phyloP scores from a whole-genome alignment of 2,329 filamentous ascomycete species.

The Cercospora zeae-maydis region DNA sequence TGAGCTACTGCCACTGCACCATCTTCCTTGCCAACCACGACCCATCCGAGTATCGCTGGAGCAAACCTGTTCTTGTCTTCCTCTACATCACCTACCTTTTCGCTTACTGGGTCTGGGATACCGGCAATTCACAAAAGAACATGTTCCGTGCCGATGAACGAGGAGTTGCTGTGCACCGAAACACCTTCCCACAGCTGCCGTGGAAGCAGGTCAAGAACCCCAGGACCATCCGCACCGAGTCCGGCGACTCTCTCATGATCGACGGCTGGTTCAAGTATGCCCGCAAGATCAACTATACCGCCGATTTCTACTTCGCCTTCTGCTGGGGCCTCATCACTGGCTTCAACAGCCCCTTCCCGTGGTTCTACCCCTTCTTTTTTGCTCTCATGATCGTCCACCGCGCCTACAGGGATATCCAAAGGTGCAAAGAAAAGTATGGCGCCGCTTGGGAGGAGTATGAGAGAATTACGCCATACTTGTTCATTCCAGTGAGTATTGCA shows the following conservation, averaged over 20 bases:
- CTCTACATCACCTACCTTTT: constrained; percentile 72
- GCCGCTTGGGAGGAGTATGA: constrained; percentile 80
- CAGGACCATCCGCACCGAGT: constrained; percentile 67
- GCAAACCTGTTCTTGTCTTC: constrained; percentile 60
- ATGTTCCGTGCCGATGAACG: constrained; percentile 78
- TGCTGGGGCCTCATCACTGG: constrained; percentile 79
- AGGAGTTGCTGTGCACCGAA: constrained; percentile 66
- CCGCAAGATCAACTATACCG: constrained; percentile 64
- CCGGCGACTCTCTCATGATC: constrained; percentile 72
- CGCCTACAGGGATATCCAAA: constrained; percentile 68
- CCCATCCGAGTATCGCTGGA: constrained; percentile 73
- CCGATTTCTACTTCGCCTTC: constrained; percentile 73
- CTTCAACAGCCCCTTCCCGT: constrained; percentile 77
- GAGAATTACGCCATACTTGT: constrained; percentile 74
- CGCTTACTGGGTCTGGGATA: constrained; percentile 90
- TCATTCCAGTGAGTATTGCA: constrained; percentile 59
- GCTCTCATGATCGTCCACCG: constrained; percentile 75
- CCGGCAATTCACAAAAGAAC: constrained; percentile 90
- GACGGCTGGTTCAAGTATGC: constrained; percentile 73
- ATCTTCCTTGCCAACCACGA: constrained; percentile 83
- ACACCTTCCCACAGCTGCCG: constrained; percentile 84
- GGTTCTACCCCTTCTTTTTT: constrained; percentile 87
- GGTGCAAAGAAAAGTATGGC: constrained; percentile 74
- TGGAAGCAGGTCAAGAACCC: constrained; percentile 82
- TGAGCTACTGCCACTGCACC: constrained; percentile 91